Evolutionary conservation across 768 basidiomycete genomes (phyloP), one percentile per base, ranked within the genome.

Genomic region (Pleurotus tuber-regium): DNA sequence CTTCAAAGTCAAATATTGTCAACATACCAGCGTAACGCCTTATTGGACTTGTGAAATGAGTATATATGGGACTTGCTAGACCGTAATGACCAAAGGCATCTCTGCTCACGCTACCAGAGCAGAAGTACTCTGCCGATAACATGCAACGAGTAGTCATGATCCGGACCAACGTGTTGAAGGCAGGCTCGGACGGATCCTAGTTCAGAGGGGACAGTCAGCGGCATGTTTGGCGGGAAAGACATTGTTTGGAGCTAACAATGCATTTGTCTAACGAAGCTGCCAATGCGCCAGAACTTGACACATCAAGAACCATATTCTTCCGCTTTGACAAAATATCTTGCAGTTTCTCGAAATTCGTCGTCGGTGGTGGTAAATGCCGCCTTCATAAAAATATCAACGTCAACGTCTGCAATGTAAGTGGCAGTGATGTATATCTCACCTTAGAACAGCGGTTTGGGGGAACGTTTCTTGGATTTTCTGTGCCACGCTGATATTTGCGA

Each of bases 61-160:
- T 99, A 65, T 98, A 99, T 51, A 99, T 99, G 0, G 89, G 80
- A 64, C 84, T 94, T 0, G 97, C 97, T n/a, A 99, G 80, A 33
- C 97, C 97, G 65, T 99, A 99, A 67, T 98, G 97, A 2, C 90
- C 88, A 64, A 98, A 99, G 0, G 92, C 87, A 56, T 97, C 94
- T 43, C 86, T 82, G 0, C 87, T 82, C 2, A 98, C 93, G 58
- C 92, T 94, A 7, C 97, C 96, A 0, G 95, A 90, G 64, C 90
- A 92, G 71, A 98, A 98, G 67, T 99, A 99, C 66, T 99, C 97
- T 16, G 97, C 97, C 0, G 95, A 87, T 21, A 98, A 77, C 97
- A 99, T 99, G 66, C 97, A 98, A 25, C 97, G 77, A 2, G 96
- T 98, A 2, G 97, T 95, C 95, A 99, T 98, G 67, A 99, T 98